These are phyloP conservation scores for Symbiotaphrina buchneri DNA, from an alignment of 495 filamentous ascomycete species.

Conservation along the genomic window DNA sequence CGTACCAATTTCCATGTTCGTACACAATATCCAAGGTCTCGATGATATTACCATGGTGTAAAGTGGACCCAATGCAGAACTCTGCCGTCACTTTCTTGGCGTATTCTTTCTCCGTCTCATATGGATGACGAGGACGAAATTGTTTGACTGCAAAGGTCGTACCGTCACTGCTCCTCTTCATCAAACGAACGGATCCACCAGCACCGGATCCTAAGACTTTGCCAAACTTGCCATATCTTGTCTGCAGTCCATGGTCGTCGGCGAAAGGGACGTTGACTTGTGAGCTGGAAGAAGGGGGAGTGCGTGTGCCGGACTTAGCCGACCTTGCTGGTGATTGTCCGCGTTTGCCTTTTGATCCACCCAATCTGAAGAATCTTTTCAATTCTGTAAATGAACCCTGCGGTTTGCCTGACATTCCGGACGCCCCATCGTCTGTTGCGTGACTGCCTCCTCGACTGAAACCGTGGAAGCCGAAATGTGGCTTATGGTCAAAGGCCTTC, in stretches of 20 bases:
- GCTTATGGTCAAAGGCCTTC: constrained; percentile 17
- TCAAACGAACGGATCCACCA: constrained; percentile 80
- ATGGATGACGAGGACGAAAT: constrained; percentile 78
- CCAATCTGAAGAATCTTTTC: constrained; percentile 80
- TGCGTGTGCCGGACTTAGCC: constrained; percentile 26
- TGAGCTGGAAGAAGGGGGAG: constrained; percentile 30
- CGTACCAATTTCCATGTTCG: constrained; percentile 90
- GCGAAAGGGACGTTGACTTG: constrained; percentile 62
- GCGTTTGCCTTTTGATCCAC: constrained; percentile 45
- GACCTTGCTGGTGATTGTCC: constrained; percentile 34
- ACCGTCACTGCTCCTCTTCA: constrained; percentile 78
- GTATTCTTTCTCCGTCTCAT: constrained; percentile 86
- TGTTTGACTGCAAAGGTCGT: constrained; percentile 96
- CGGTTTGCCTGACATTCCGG: no score
- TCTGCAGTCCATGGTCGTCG: constrained; percentile 75
- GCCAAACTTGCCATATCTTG: constrained; percentile 88
- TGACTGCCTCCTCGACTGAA: constrained; percentile 11
- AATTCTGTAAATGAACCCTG: constrained; percentile 86
- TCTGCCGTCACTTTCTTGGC: constrained; percentile 99
- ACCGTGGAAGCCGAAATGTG: no score
- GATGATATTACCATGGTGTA: constrained; percentile 97
- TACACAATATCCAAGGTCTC: constrained; percentile 94
- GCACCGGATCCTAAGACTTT: constrained; percentile 86
- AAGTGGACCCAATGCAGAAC: constrained; percentile 91
- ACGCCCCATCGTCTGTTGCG: no score